Conservation (phyloP, 2,329 filamentous ascomycete genomes). For the Hypocreales sp. region DNA sequence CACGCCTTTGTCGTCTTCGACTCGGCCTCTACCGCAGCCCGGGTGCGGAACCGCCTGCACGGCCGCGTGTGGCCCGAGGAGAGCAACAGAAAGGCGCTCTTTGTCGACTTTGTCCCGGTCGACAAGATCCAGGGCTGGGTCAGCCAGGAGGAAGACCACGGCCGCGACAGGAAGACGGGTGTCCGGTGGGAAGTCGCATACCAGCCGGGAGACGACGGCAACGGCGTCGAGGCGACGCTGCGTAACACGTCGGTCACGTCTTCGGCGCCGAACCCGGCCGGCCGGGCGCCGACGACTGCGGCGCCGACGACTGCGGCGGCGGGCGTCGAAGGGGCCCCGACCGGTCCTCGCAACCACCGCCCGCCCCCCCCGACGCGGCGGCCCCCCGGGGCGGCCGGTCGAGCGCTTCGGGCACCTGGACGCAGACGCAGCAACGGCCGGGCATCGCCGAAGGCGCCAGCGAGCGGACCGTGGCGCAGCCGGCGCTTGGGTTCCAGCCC, state of each 20-base stretch:
- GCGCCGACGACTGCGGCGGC: too few relatives aligned
- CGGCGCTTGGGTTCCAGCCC: slow-evolving; percentile 1
- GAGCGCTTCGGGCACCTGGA: too few relatives aligned
- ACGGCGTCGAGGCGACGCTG: slow-evolving; percentile 27
- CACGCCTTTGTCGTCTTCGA: slow-evolving; percentile 72
- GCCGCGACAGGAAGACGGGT: slow-evolving; percentile 24
- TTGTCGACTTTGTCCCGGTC: slow-evolving; percentile 78
- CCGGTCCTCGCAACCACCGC: slow-evolving; percentile 18
- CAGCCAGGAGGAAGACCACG: slow-evolving; percentile 41
- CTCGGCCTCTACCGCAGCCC: slow-evolving; percentile 53
- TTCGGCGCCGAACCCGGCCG: slow-evolving; percentile 5
- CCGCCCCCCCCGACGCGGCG: slow-evolving; percentile 15
- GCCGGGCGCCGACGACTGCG: neutral
- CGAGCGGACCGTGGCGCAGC: neutral
- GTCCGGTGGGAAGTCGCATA: slow-evolving; percentile 62
- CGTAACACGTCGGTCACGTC: slow-evolving; percentile 3
- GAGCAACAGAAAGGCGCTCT: slow-evolving; percentile 66
- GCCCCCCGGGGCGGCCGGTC: too few relatives aligned
- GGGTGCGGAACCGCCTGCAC: slow-evolving; percentile 65
- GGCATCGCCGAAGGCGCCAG: neutral
- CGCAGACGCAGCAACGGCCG: slow-evolving; percentile 23
- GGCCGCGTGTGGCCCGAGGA: slow-evolving; percentile 76
- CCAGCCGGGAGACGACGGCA: slow-evolving; percentile 36
- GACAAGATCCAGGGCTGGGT: slow-evolving; percentile 63
- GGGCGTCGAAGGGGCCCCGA: slow-evolving; percentile 18